These are phyloP conservation scores for Barnettozyma salicaria DNA, from an alignment of 805 yeast genomes.

Conservation along the genomic window DNA sequence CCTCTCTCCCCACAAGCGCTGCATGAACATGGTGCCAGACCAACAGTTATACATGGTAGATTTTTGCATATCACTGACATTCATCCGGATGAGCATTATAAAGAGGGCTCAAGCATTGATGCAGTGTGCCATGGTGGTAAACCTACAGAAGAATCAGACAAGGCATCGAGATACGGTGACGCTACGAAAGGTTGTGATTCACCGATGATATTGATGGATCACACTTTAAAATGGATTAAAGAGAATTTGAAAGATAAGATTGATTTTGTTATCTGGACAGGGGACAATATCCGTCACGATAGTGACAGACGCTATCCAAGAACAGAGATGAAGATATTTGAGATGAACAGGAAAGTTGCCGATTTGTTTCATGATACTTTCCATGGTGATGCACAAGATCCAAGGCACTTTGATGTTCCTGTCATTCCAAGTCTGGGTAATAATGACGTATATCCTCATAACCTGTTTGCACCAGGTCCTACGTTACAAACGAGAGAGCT, in stretches of 20 bases:
- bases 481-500: conserved; percentile 80
- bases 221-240: conserved; percentile 62
- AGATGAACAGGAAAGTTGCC: conserved; percentile 57
- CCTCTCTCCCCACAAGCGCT: conserved; percentile 11
- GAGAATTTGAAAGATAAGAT: conserved; percentile 64
- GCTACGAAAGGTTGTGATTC: conserved; percentile 76
- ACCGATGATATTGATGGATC: conserved; percentile 53
- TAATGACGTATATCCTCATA: conserved; percentile 87
- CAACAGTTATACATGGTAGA: conserved; percentile 47
- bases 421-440: conserved; percentile 76
- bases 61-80: conserved; percentile 83
- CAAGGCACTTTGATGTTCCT: conserved; percentile 39
- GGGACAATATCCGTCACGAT: conserved; percentile 83
- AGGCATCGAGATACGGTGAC: conserved; percentile 66
- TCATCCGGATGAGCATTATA: conserved; percentile 73
- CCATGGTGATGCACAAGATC: conserved; percentile 34
- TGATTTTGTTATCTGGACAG: conserved; percentile 88
- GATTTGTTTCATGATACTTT: conserved; percentile 46
- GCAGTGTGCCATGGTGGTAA: conserved; percentile 52
- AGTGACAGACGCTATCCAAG: conserved; percentile 71
- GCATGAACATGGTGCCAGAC: conserved; percentile 8
- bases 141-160: conserved; percentile 29
- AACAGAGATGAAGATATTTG: conserved; percentile 64
- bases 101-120: conserved; percentile 43
- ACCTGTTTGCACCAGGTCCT: conserved; percentile 80